These are phyloP conservation scores for Stachybotrys echinatus DNA, from an alignment of 2,329 filamentous ascomycete genomes.

Conservation along the genomic window DNA sequence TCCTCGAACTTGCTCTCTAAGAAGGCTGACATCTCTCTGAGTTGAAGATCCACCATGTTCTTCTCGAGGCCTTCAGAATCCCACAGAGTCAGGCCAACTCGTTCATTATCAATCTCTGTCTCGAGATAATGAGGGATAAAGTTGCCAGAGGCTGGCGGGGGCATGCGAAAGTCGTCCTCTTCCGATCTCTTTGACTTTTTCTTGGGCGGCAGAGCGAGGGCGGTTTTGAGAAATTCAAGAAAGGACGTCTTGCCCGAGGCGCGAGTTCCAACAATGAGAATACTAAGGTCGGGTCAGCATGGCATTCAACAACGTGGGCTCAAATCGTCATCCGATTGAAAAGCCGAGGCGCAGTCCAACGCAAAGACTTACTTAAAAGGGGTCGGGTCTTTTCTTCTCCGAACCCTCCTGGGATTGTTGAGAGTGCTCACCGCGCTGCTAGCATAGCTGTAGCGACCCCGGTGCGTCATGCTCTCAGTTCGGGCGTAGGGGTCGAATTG, in stretches of 20 bases:
- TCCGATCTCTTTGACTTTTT: constrained; percentile 61
- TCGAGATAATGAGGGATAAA: constrained; percentile 90
- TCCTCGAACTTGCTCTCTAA: constrained; percentile 98
- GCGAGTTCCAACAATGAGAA: constrained; percentile 83
- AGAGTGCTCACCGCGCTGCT: constrained; percentile 86
- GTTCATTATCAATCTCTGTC: constrained; percentile 88
- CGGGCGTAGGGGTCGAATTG: constrained; percentile 73
- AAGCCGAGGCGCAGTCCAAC: constrained; percentile 2
- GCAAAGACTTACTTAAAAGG: constrained; percentile 97
- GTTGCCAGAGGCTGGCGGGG: constrained; percentile 53
- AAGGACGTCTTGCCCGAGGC: constrained; percentile 94
- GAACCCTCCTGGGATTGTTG: constrained; percentile 86
- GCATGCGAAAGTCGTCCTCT: constrained; percentile 53
- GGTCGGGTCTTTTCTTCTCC: constrained; percentile 93
- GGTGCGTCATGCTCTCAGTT: constrained; percentile 93
- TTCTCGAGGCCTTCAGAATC: constrained; percentile 94
- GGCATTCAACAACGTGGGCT: neutral
- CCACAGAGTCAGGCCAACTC: constrained; percentile 90
- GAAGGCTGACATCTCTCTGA: constrained; percentile 87
- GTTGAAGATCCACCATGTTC: constrained; percentile 88
- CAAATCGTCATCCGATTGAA: neutral
- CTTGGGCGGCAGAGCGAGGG: constrained; percentile 75
- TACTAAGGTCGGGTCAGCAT: constrained; percentile 43
- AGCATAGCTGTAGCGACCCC: constrained; percentile 93
- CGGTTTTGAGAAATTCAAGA: constrained; percentile 87